A percentile compares a stretch with the other conserved stretches of the same genome.
These are phyloP conservation scores for Periconia digitata DNA, from an alignment of 2,329 filamentous ascomycete genomes.

Conservation along the genomic window DNA sequence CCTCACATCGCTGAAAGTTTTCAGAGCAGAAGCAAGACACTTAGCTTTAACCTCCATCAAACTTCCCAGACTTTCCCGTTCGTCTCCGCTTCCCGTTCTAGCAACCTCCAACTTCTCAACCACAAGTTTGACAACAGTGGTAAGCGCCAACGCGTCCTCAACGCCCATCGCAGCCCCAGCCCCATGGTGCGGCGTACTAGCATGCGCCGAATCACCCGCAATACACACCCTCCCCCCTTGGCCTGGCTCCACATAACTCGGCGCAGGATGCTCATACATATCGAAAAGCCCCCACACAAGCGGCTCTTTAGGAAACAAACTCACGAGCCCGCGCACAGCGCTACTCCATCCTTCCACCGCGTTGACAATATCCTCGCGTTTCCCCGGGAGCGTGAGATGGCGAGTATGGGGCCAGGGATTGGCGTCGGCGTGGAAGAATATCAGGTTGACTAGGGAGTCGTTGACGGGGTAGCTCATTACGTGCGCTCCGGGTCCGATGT, in stretches of 20 bases:
- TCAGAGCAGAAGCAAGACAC: conserved; percentile 7
- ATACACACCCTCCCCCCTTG: conserved; percentile 18
- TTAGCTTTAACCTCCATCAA: too few species aligned
- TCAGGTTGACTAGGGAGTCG: conserved; percentile 13
- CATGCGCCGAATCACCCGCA: conserved; percentile 23
- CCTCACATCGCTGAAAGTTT: conserved; percentile 13
- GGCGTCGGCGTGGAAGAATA: conserved; percentile 15
- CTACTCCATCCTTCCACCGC: conserved; percentile 10
- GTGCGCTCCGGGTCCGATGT: conserved; percentile 17
- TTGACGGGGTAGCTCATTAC: conserved; percentile 17
- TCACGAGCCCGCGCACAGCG: conserved; percentile 7
- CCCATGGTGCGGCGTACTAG: conserved; percentile 17
- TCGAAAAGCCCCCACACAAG: conserved; percentile 20
- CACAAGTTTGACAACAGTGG: not conserved
- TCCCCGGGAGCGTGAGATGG: conserved; percentile 7
- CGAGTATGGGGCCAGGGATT: conserved; percentile 10
- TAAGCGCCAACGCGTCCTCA: conserved; percentile 34
- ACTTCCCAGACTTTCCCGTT: too few species aligned
- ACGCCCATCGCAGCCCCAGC: conserved; percentile 20
- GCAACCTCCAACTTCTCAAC: not conserved
- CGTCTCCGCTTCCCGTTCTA: not conserved
- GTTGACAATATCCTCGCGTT: conserved; percentile 7
- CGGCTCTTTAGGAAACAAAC: conserved; percentile 10
- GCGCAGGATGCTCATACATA: conserved; percentile 10
- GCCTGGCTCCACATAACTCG: conserved; percentile 4